phyloP scores from a whole-genome alignment of 2,329 filamentous ascomycete species.

The Fusarium longipes region DNA sequence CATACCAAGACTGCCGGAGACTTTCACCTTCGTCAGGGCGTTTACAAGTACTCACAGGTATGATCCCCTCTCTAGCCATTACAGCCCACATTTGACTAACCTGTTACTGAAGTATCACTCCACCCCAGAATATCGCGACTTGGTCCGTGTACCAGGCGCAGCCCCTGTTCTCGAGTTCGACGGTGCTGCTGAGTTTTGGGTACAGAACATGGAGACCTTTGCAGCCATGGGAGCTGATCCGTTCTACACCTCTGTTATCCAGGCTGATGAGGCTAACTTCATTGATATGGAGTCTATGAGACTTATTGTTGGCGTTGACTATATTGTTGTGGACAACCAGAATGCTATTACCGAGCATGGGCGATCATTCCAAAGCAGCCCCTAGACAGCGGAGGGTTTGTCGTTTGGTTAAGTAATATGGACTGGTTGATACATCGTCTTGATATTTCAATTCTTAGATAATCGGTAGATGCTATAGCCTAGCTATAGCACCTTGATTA shows the following conservation, averaged over 20 bases:
- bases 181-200: slow-evolving; percentile 12
- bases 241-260: slow-evolving; percentile 2
- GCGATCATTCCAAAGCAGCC: background rate
- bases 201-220: slow-evolving; percentile 3
- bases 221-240: background rate
- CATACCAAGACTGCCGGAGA: slow-evolving; percentile 14
- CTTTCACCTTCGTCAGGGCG: background rate
- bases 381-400: accelerated
- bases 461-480: no score
- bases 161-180: slow-evolving; percentile 6
- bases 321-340: slow-evolving; percentile 18
- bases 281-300: slow-evolving; percentile 10
- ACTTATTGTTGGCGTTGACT: slow-evolving; percentile 12
- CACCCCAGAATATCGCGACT: background rate
- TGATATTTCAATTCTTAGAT: no score
- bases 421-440: no score
- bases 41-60: slow-evolving; percentile 17
- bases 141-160: slow-evolving; percentile 1
- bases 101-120: background rate
- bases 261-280: background rate
- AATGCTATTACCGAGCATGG: slow-evolving; percentile 13
- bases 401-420: background rate
- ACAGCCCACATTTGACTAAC: accelerated
- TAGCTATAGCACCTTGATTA: background rate
- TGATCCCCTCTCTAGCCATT: accelerated